Evolutionary conservation across 768 basidiomycete genomes (phyloP).

Genomic region (Phylloporus rhodoxanthus): DNA sequence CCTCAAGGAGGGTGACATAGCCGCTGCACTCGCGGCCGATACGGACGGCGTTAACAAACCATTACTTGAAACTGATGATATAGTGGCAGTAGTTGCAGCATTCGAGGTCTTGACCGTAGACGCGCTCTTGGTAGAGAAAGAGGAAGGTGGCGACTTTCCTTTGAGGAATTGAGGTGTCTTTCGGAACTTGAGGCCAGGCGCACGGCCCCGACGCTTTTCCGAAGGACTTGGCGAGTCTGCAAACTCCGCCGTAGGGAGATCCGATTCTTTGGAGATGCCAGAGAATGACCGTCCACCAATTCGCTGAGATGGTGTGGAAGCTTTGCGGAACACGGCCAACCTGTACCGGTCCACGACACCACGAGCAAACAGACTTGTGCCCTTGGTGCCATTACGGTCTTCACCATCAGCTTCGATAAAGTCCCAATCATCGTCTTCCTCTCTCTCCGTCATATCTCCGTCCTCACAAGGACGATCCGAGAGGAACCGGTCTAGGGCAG

Average conservation of each 20-base stretch:
- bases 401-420: conserved; percentile 80
- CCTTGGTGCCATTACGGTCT: conserved; percentile 75
- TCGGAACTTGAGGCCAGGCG: conserved; percentile 63
- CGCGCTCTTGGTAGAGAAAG: conserved; percentile 30
- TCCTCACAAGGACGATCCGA: conserved; percentile 48
- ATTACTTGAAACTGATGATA: conserved; percentile 37
- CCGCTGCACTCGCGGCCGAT: conserved; percentile 42
- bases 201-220: conserved; percentile 60
- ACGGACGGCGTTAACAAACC: conserved; percentile 60
- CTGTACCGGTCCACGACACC: conserved; percentile 87
- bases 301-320: conserved; percentile 56
- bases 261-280: conserved; percentile 52
- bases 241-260: conserved; percentile 34
- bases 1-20: conserved; percentile 63
- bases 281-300: conserved; percentile 46
- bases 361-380: conserved; percentile 79
- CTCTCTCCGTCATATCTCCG: conserved; percentile 35
- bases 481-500: conserved; percentile 70
- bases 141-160: conserved; percentile 55
- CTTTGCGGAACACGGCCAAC: conserved; percentile 80
- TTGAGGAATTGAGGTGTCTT: conserved; percentile 71
- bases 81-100: conserved; percentile 33
- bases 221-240: conserved; percentile 42
- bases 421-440: conserved; percentile 87
- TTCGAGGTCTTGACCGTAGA: conserved; percentile 38